Base-by-base conservation (phyloP, 768 basidiomycete species). In the Ramaria sp. region DNA sequence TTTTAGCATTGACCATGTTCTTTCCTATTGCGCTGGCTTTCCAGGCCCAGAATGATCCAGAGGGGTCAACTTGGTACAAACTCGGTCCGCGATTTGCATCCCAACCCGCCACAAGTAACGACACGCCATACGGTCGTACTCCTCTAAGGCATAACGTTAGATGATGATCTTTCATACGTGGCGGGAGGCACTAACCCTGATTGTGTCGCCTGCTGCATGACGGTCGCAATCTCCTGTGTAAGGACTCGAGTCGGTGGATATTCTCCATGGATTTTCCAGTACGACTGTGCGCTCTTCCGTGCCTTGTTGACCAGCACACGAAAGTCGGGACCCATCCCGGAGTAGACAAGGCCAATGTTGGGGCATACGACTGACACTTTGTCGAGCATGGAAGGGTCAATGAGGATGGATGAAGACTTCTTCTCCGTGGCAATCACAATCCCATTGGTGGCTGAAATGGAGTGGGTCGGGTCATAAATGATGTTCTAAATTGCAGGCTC, bases 371-470 rank as follows among this genome's bases (percentile, higher is more conserved):
- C 80, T 1, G 93, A 91, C 60, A 96, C 92, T 73, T 96, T 97
- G 71, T 99, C 96, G 64, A 99, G 81, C 78, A 95, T 91, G 31
- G 91, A 91, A 71, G 97, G 91, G 75, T 99, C 96, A 62, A 99
- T 90, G 64, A 99, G 81, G 67, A 97, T 86, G 11, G 96, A 99
- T 19, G 95, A 91, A 11, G 93, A 83, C 76, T 98, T 98, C 85
- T 99, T 99, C 76, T 98, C 96, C 6, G 96, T 98, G 41, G 96
- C 95, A 64, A 99, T 91, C 61, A 99, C 96, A 66, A 99, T 95
- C 59, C 96, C 96, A 71, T 99, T 99, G 43, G 96, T 91, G 30
- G 96, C 96, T 98, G 67, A 10, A 41, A 54, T 17, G n/a, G 50
- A 38, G n/a, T 37, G 52, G 30, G 33, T 15, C 42, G 17, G 24